A percentile compares a stretch with the other conserved stretches of the same genome.
Conservation (phyloP, 2,329 filamentous ascomycete genomes). For the Botrytis paeoniae region DNA sequence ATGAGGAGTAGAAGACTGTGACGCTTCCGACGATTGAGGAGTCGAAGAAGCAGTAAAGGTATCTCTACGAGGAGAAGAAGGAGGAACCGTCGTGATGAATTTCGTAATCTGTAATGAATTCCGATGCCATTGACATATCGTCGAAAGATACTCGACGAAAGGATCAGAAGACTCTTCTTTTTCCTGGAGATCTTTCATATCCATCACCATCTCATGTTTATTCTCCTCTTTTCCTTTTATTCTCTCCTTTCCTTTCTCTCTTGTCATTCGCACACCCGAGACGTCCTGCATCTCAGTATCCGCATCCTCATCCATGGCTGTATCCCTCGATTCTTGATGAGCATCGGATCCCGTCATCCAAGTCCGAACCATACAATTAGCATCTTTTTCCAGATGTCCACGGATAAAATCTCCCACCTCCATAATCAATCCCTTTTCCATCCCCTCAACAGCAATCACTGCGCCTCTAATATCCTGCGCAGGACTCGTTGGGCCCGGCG, state of each 20-base stretch:
- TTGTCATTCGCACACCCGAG: background rate
- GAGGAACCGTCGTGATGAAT: constrained; percentile 46
- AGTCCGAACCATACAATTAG: constrained; percentile 32
- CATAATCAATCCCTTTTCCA: constrained; percentile 49
- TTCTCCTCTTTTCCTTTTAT: background rate
- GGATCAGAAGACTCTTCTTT: constrained; percentile 34
- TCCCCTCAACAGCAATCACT: constrained; percentile 80
- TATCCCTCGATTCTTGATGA: background rate
- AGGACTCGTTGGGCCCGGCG: constrained; percentile 39
- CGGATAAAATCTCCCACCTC: constrained; percentile 62
- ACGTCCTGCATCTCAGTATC: constrained; percentile 28
- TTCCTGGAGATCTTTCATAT: background rate
- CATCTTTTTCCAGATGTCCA: constrained; percentile 33
- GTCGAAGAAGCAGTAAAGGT: background rate
- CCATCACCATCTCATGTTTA: constrained; percentile 1
- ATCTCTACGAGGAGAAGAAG: constrained; percentile 7
- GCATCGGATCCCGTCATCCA: constrained; percentile 27
- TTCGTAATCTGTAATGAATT: constrained; percentile 68
- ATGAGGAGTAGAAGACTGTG: constrained; percentile 25
- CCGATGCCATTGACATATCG: constrained; percentile 71
- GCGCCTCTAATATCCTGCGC: constrained; percentile 60
- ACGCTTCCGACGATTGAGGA: background rate
- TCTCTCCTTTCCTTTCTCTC: background rate
- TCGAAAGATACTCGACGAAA: constrained; percentile 61
- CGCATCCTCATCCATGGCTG: background rate